Evolutionary conservation across 225 moss, liverwort and hornwort genomes (phyloP), one percentile per base, ranked within the genome.

Genomic region (Marchantia paleacea): DNA sequence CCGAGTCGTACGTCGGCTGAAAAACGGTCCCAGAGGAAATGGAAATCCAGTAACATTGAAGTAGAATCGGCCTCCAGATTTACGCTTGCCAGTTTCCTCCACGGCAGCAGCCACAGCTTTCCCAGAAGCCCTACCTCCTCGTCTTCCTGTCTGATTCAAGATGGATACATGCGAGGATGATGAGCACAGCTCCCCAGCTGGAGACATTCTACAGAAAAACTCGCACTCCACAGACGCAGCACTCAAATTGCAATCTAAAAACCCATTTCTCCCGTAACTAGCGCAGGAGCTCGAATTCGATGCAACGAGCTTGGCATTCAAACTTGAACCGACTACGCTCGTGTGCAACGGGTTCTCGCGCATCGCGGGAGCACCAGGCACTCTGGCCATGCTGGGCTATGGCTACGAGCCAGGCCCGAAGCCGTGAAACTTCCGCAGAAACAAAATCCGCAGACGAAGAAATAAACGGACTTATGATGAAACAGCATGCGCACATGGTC

Each of bases 41-140:
- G 94, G 99, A 78, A 95, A 99, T 26, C 94, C 99, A 49, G 94
- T 95, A 52, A 95, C 80, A 80, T 95, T 95, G 84, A 95, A 91
- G 80, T 99, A 94, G 31, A 99, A 92, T 67, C 91, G 90, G 20
- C 96, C 93, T 26, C 69, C 82, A 20, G 87, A 49, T 49, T 81
- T 81, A 10, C 75, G 67, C 30, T 39, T 29, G 15, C 24, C 58
- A 54, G 48, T 52, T 31, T 22, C 68, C 49, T 73, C 80, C 16
- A 49, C 47, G 61, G 3, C 67, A 55, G 79, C 53, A 11, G 50
- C 69, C 16, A 67, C 0, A 9, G 65, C 14, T 30, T 4, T 28
- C 28, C 74, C 28, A 16, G 18, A 54, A 6, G 9, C 30, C 20
- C 55, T 75, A 6, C 55, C 15, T 57, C 58, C 19, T 18, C 58